phyloP scores from a whole-genome alignment of 2,329 filamentous ascomycete genomes.

The Pleurostoma richardsiae region DNA sequence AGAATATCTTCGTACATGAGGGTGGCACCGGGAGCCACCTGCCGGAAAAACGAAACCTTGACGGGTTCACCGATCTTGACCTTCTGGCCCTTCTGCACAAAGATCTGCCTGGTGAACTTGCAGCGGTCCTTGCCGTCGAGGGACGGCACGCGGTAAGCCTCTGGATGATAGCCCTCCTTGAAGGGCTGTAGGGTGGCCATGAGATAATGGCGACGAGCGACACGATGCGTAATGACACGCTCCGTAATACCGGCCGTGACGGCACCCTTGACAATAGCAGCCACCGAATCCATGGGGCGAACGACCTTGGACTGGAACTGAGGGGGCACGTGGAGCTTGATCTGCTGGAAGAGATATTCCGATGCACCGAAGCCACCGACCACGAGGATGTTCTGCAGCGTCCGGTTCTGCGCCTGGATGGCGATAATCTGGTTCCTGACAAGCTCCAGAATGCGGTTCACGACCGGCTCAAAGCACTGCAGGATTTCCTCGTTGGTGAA shows the following conservation, averaged over 20 bases:
- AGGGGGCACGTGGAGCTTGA: constrained; percentile 95
- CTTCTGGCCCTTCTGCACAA: constrained; percentile 96
- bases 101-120: constrained; percentile 98
- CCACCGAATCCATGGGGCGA: constrained; percentile 96
- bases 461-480: constrained; percentile 97
- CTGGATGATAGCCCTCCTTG: constrained; percentile 97
- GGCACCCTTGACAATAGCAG: constrained; percentile 96
- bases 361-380: constrained; percentile 98
- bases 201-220: constrained; percentile 94
- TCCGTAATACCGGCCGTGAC: constrained; percentile 98
- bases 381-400: constrained; percentile 91
- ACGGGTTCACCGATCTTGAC: constrained; percentile 99
- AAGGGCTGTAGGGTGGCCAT: constrained; percentile 99
- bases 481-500: constrained; percentile 99
- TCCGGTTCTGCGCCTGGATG: constrained; percentile 93
- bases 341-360: constrained; percentile 98
- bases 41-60: constrained; percentile 97
- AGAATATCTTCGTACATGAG: constrained; percentile 99
- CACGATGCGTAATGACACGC: constrained; percentile 91
- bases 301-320: constrained; percentile 99
- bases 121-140: constrained; percentile 96
- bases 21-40: constrained; percentile 93
- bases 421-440: constrained; percentile 98
- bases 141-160: constrained; percentile 94
- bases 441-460: constrained; percentile 92